Evolutionary conservation across 495 filamentous ascomycete genomes (phyloP), one percentile per base, ranked within the genome.

Genomic region (Letharia lupina): DNA sequence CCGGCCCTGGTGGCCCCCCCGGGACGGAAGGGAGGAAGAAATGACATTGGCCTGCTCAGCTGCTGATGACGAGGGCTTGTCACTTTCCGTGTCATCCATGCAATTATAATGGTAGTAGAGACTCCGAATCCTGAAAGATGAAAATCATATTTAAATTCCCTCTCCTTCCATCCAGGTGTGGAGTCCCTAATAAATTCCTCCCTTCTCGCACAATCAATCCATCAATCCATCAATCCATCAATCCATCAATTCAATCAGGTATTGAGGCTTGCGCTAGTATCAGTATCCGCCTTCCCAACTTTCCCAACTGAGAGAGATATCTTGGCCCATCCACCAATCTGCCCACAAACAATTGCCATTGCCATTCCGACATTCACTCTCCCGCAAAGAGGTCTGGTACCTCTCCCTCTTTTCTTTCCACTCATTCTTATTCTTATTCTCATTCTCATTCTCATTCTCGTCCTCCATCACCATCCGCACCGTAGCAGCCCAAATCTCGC

Each of bases 261-360:
- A 11, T 10, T 3, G 48, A 52, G 48, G 48, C 57, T 60, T 39
- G 35, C 39, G 56, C 42, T 42, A 60, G 35, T 18, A 47, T 45
- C 44, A 41, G n/a, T 41, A 42, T n/a, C 54, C 41, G 64, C 41
- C 20, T 48, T 48, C 20, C 45, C 45, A 39, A 8, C 4, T 4
- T 48, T 48, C 20, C 45, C 45, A n/a, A 42, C 8, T 65, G 44
- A 23, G 10, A 37, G 35, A 16, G 11, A 23, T 28, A 16, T 50
- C 44, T 65, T 47, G 64, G 64, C 20, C 64, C 20, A 65, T 40
- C 28, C 16, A 6, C 35, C 18, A 40, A 61, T 35, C 63, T 50
- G 20, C 42, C 35, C 35, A 8, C 40, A n/a, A 39, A 20, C 23
- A 28, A 28, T 28, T 10, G 4, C 2, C 20, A 50, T 11, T 23